Evolutionary conservation across 2,329 filamentous ascomycete species (phyloP), one percentile per base, ranked within the genome.

Genomic region (Neopestalotiopsis clavispora): DNA sequence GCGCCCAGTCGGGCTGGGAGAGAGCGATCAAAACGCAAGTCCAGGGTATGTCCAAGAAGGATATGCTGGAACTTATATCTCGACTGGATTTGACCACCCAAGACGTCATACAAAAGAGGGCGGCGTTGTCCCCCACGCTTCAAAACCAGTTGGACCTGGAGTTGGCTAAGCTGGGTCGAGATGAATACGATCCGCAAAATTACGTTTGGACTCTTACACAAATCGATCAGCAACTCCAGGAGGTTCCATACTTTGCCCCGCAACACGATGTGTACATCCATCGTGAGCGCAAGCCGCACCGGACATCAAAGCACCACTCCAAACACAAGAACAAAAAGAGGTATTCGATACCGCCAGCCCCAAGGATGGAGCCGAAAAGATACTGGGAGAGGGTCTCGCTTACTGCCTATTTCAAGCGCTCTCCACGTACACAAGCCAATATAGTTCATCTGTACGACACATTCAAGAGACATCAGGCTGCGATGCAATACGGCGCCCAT

Each of bases 361-460:
- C 30, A 4, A 40, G 20, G 34, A 20, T 13, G 32, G 79, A 77
- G n/a, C 80, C 77, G 71, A 80, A 75, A 70, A 76, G 67, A 62
- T 74, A 72, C n/a, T 74, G 74, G 14, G 81, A 85, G 71, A 79
- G 80, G 10, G 71, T 80, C 9, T 81, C 81, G 10, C 75, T 87
- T 57, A 84, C 79, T 1, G 82, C 80, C 12, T 87, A 85, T 73
- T 87, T 84, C 72, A 83, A 81, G 71, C 78, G 81, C 9, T 75
- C 75, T 3, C 84, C 83, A 1, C 77, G 75, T 28, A 70, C 71
- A 1, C 76, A 75, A 1, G 78, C 78, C 6, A 74, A 81, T 38
- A 71, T 78, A n/a, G 10, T 6, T 1, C 63, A 40, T 42, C 68
- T 78, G 5, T 77, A 74, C 66, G 64, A 73, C 23, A 67, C 68